Conservation (phyloP, 202 grass and related monocot species). For the Hordeum pubiflorum region DNA sequence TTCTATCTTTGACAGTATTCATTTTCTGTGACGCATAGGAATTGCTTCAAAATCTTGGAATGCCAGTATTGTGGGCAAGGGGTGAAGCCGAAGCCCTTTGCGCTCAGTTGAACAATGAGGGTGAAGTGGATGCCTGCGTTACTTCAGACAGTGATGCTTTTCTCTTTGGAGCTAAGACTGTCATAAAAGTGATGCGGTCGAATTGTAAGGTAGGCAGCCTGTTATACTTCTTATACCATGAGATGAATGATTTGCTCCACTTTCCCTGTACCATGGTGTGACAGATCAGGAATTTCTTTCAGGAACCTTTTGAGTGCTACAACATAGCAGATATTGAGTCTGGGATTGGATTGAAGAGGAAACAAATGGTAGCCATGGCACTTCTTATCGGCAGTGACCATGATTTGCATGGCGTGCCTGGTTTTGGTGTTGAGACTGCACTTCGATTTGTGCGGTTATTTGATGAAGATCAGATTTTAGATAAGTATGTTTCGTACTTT, state of each 20-base stretch:
- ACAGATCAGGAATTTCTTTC: constrained; percentile 21
- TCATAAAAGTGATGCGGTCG: constrained; percentile 64
- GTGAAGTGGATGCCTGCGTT: constrained; percentile 83
- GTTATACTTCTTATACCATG: neutral
- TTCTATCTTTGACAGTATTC: neutral
- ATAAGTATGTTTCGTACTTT: constrained; percentile 44
- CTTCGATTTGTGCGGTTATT: constrained; percentile 74
- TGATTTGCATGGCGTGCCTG: constrained; percentile 69
- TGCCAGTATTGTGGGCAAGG: constrained; percentile 65
- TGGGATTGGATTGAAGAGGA: constrained; percentile 83
- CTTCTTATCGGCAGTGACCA: constrained; percentile 83
- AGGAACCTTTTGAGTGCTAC: constrained; percentile 99
- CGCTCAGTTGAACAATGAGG: constrained; percentile 75
- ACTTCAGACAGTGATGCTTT: constrained; percentile 92
- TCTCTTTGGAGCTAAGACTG: constrained; percentile 81
- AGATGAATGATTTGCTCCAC: neutral
- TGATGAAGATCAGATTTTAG: constrained; percentile 60
- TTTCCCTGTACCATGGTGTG: neutral
- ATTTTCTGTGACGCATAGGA: constrained; percentile 40
- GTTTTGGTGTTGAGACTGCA: constrained; percentile 77
- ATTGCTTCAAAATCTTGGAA: constrained; percentile 76
- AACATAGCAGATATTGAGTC: constrained; percentile 74
- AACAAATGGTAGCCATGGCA: constrained; percentile 86
- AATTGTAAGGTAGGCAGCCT: constrained; percentile 65
- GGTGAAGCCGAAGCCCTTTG: constrained; percentile 92